phyloP scores from a whole-genome alignment of 345 rosid species.

The Leavenworthia alabamica region DNA sequence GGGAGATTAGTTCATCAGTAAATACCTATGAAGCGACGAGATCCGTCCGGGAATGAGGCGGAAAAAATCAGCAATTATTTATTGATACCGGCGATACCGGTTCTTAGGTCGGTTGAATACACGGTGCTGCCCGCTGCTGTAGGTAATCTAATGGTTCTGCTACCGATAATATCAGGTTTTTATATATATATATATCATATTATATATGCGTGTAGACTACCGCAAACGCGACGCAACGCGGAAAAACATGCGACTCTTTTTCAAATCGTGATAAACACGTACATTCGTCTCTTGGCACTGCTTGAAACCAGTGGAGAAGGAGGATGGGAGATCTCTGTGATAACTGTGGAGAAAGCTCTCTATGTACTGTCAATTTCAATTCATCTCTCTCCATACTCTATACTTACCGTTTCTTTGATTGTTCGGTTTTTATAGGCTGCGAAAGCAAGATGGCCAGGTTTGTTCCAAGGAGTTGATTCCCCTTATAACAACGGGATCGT shows the following conservation, averaged over 20 bases:
- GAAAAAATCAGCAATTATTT: conserved; percentile 12
- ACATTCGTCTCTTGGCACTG: background rate
- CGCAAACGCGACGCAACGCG: conserved; percentile 12
- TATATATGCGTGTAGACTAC: background rate
- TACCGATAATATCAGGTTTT: conserved; percentile 3
- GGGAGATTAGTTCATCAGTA: background rate
- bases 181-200: no score
- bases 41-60: background rate
- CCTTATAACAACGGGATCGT: conserved; percentile 68
- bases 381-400: background rate
- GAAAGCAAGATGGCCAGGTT: conserved; percentile 70
- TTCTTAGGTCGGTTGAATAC: background rate
- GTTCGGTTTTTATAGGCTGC: conserved; percentile 52
- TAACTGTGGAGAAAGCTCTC: conserved; percentile 91
- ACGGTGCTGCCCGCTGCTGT: conserved; percentile 35
- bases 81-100: conserved; percentile 38
- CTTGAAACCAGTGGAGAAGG: conserved; percentile 6
- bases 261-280: background rate
- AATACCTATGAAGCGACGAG: conserved; percentile 13
- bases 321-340: conserved; percentile 75
- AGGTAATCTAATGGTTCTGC: conserved; percentile 26
- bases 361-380: conserved; percentile 79
- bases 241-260: background rate
- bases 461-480: conserved; percentile 60
- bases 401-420: background rate